phyloP scores from a whole-genome alignment of 768 basidiomycete species.

The Pulveroboletus frians region DNA sequence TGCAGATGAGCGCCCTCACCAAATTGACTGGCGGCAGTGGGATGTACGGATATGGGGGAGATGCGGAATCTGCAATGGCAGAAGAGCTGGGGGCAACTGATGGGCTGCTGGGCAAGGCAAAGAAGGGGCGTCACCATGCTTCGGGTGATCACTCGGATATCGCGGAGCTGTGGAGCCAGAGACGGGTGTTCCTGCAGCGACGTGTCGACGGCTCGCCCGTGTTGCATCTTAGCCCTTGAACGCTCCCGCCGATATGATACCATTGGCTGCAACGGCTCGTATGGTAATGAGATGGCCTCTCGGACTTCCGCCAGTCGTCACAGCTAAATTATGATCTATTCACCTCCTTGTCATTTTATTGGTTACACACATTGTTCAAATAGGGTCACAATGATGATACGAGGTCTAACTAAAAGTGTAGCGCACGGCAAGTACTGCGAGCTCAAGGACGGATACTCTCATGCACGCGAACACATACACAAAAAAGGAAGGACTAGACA shows the following conservation, averaged over 20 bases:
- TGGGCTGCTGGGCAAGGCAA: not conserved
- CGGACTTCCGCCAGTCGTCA: too few species aligned
- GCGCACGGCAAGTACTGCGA: too few species aligned
- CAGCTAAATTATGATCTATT: too few species aligned
- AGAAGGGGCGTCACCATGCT: not conserved
- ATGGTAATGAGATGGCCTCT: too few species aligned
- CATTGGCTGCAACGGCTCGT: too few species aligned
- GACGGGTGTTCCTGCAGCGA: conserved; percentile 12
- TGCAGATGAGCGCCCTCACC: not conserved
- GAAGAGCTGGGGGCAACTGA: not conserved
- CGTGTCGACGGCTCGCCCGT: conserved; percentile 17
- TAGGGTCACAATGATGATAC: too few species aligned
- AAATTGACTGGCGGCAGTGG: not conserved
- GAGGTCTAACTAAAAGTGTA: too few species aligned
- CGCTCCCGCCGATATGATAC: too few species aligned
- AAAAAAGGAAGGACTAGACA: not conserved
- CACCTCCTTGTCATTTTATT: too few species aligned
- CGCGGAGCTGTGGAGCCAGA: conserved; percentile 3
- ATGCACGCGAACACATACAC: not conserved
- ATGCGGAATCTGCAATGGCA: not conserved
- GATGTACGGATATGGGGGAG: not conserved
- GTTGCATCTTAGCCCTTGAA: conserved; percentile 4
- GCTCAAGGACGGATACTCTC: too few species aligned
- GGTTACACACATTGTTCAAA: too few species aligned
- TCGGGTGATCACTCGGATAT: not conserved